These are phyloP conservation scores for Gossypium raimondii DNA, from an alignment of 345 rosid species.

Conservation along the genomic window DNA sequence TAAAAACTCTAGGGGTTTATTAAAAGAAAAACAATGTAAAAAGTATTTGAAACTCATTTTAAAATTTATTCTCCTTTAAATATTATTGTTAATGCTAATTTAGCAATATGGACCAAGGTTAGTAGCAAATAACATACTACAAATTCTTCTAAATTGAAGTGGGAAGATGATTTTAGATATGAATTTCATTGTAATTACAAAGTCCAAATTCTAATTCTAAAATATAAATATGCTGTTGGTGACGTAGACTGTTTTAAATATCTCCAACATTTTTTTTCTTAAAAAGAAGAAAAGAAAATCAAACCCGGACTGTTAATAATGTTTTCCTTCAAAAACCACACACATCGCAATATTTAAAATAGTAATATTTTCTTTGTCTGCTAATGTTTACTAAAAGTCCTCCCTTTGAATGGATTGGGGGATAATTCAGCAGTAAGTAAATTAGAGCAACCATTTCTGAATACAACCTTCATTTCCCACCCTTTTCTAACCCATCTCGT, in stretches of 20 bases:
- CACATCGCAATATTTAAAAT: neutral
- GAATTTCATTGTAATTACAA: no score
- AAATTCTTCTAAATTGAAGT: no score
- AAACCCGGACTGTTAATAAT: neutral
- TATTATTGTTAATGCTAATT: no score
- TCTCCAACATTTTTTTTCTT: neutral
- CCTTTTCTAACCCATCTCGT: neutral
- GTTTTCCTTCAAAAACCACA: neutral
- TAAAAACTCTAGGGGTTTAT: no score
- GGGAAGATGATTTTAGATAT: no score
- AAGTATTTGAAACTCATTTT: no score
- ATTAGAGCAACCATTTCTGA: neutral
- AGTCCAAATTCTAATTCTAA: no score
- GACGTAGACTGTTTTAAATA: neutral
- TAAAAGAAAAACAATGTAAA: no score
- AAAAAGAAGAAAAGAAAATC: neutral
- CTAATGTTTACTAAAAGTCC: neutral
- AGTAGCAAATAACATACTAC: no score
- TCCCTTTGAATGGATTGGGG: neutral
- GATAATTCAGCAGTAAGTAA: neutral
- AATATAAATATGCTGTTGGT: neutral
- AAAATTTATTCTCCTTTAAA: no score
- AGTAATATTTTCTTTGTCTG: neutral
- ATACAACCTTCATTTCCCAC: neutral
- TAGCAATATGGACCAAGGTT: no score